phyloP scores from a whole-genome alignment of 306 rosid species.

The Mimosa bimucronata region DNA sequence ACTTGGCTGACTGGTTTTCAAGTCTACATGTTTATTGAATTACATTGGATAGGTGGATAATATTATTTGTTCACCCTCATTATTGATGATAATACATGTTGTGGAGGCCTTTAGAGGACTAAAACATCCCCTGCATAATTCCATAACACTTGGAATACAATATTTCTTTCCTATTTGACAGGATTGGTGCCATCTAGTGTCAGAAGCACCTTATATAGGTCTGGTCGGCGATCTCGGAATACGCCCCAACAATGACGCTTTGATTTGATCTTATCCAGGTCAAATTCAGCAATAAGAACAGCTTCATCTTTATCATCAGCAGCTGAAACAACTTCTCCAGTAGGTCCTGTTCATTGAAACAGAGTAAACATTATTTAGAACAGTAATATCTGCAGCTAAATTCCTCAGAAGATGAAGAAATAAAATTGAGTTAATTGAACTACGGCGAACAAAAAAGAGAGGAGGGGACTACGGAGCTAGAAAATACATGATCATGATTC shows the following conservation, averaged over 20 bases:
- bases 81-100: neutral
- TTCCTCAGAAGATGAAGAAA: neutral
- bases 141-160: neutral
- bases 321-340: slow-evolving; percentile 84
- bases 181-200: slow-evolving; percentile 45
- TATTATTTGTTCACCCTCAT: neutral
- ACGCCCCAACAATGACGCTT: slow-evolving; percentile 87
- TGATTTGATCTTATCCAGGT: slow-evolving; percentile 78
- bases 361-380: slow-evolving; percentile 7
- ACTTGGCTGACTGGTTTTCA: neutral
- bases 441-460: neutral
- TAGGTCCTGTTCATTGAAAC: slow-evolving; percentile 65
- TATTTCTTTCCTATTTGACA: neutral
- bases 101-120: neutral
- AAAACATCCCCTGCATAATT: neutral
- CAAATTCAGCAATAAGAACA: slow-evolving; percentile 73
- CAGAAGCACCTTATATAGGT: slow-evolving; percentile 82
- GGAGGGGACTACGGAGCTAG: neutral
- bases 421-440: neutral
- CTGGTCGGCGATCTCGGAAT: slow-evolving; percentile 93
- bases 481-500: slow-evolving; percentile 5
- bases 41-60: neutral
- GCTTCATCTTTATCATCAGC: slow-evolving; percentile 86
- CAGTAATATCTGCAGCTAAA: slow-evolving; percentile 34
- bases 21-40: neutral